Evolutionary conservation across 2,329 filamentous ascomycete genomes (phyloP), one percentile per base, ranked within the genome.

Genomic region (Curvularia spicifera): DNA sequence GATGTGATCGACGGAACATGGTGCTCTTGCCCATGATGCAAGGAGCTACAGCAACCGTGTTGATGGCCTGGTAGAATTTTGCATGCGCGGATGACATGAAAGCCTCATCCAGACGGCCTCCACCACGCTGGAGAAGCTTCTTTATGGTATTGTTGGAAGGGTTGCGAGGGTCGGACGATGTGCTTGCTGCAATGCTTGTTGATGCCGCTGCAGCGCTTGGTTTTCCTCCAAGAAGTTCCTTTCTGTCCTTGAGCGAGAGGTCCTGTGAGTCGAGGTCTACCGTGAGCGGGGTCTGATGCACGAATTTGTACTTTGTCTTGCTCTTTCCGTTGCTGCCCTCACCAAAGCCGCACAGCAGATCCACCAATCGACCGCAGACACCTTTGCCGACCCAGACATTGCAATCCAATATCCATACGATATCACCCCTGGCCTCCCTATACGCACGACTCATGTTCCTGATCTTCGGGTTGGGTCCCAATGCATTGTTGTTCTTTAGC

Each of bases 381-480:
- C 90, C 90, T 43, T 82, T 87, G 5, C 87, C 87, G 35, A 97
- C 84, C 95, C 96, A 99, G 51, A 99, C 88, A 71, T 99, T 99
- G 80, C 93, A 97, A 78, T 99, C 95, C 20, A 96, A 85, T 50
- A 97, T 89, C 95, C 95, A 99, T 22, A 99, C 83, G 26, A 98
- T 84, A 72, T 97, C 93, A 1, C 91, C 89, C 63, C 89, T 70
- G 1, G 93, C 91, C 72, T 98, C 93, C 28, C 93, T 83, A 73
- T 97, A 99, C 2, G 92, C 93, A 43, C 92, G 86, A 74, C 93
- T 97, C 83, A 98, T 91, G 75, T 99, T 99, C 50, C 95, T 85
- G 68, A 99, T 96, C 81, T 99, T 99, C n/a, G 95, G 95, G 71
- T 99, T 99, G 1, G 95, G 95, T 0, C 96, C 96, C 56, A 98